Conservation (phyloP, 2,329 filamentous ascomycete species). For the Aspergillus vadensis region DNA sequence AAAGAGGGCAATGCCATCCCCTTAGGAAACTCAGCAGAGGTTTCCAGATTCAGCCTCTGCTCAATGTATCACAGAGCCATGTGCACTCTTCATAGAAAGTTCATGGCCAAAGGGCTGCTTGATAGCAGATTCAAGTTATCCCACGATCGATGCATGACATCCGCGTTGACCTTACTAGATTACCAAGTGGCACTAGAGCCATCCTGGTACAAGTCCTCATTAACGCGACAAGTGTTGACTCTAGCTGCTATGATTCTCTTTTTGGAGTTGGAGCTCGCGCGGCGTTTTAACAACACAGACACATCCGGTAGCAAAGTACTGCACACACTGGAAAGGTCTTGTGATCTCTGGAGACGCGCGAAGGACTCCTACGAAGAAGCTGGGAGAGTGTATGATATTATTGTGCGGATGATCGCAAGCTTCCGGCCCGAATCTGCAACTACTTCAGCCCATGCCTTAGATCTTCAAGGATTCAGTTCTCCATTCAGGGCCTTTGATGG, state of each 20-base stretch:
- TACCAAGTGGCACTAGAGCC: conserved; percentile 4
- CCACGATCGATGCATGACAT: conserved; percentile 2
- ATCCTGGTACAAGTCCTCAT: conserved; percentile 8
- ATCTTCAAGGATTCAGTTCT: neutral
- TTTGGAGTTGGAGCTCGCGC: conserved; percentile 7
- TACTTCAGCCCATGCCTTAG: neutral
- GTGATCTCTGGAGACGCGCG: neutral
- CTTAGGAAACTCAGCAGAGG: neutral
- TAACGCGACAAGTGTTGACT: conserved; percentile 9
- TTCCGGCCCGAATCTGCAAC: neutral
- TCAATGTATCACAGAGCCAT: conserved; percentile 13
- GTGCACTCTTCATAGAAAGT: conserved; percentile 10
- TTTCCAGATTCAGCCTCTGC: neutral
- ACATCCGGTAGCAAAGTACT: neutral
- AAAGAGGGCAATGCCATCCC: neutral
- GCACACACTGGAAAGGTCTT: neutral
- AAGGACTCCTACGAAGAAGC: neutral
- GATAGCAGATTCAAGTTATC: neutral
- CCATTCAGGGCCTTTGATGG: neutral
- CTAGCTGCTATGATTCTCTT: conserved; percentile 11
- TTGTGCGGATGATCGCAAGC: conserved; percentile 2
- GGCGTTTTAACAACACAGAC: neutral
- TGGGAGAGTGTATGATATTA: neutral
- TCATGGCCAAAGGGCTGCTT: neutral
- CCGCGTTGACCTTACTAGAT: neutral